Evolutionary conservation across 306 rosid genomes (phyloP), one percentile per base, ranked within the genome.

Genomic region (Gastrolobium bilobum): DNA sequence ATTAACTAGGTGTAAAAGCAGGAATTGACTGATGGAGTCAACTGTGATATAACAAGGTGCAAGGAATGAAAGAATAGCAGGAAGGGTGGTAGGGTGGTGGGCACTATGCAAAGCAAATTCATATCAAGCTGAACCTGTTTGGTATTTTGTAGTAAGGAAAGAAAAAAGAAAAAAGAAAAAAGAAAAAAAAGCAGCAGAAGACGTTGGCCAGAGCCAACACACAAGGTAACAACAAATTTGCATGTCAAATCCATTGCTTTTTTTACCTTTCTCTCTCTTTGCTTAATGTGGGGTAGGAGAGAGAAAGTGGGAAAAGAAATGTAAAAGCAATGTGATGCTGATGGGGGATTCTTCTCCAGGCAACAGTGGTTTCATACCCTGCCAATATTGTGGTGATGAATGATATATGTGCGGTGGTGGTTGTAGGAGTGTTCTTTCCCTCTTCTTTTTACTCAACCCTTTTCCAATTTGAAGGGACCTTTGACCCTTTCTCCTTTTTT

Each of bases 201-300:
- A 75, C 80, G 85, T 78, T 60, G 85, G 87, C 69, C 71, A 86
- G 86, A 88, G 91, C 39, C 56, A 75, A 68, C 75, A 79, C 13
- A 81, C 6, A 75, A 84, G 88, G 82, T 82, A 80, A 70, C 38
- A 90, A 89, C 96, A 89, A 89, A 89, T 47, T n/a, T 76, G 81
- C 72, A 72, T 13, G 88, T 88, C 93, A 86, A 84, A 91, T 93
- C 97, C 37, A 59, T 13, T 5, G 83, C 93, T 88, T 89, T 87
- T 87, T 87, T 65, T 44, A 51, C 43, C 57, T 77, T 73, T 87
- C 35, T 69, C 44, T 67, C 63, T 60, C 51, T 38, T 43, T 47
- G 59, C 29, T 43, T 6, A 39, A 6, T 1, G 66, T 58, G 76
- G 77, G 83, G 60, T 60, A 67, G 6, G 53, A 60, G 68, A 46